phyloP scores from a whole-genome alignment of 2,329 filamentous ascomycete species.

The Raffaelea ambrosiae region DNA sequence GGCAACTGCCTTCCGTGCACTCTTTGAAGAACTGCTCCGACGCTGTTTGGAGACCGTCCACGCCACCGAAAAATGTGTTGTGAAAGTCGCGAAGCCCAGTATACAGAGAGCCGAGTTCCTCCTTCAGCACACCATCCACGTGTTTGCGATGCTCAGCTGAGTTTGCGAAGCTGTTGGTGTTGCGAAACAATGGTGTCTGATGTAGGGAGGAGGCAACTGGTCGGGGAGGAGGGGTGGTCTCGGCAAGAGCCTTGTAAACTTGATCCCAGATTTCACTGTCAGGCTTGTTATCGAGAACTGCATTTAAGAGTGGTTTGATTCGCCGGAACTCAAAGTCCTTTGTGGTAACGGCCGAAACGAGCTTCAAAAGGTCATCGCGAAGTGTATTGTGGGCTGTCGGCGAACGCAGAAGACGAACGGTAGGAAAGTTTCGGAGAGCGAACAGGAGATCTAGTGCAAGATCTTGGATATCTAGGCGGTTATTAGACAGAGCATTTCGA shows the following conservation, averaged over 20 bases:
- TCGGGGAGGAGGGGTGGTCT: constrained; percentile 18
- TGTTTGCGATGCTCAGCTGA: constrained; percentile 24
- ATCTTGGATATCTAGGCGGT: neutral
- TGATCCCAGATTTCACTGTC: constrained; percentile 26
- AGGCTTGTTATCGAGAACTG: constrained; percentile 17
- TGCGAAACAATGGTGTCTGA: constrained; percentile 21
- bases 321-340: constrained; percentile 14
- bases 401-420: neutral
- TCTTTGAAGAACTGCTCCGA: constrained; percentile 26
- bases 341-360: constrained; percentile 2
- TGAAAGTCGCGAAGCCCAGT: constrained; percentile 24
- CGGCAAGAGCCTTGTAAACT: constrained; percentile 25
- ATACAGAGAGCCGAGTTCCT: constrained; percentile 25
- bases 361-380: neutral
- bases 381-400: neutral
- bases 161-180: constrained; percentile 24
- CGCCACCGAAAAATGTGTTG: constrained; percentile 22
- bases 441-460: neutral
- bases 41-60: constrained; percentile 21
- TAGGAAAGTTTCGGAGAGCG: neutral
- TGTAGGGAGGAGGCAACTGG: constrained; percentile 18
- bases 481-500: neutral
- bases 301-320: constrained; percentile 23
- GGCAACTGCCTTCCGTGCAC: constrained; percentile 20
- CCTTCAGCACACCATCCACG: constrained; percentile 23